Evolutionary conservation across 306 rosid species (phyloP), one percentile per base, ranked within the genome.

Genomic region (Trichosanthes truncata): DNA sequence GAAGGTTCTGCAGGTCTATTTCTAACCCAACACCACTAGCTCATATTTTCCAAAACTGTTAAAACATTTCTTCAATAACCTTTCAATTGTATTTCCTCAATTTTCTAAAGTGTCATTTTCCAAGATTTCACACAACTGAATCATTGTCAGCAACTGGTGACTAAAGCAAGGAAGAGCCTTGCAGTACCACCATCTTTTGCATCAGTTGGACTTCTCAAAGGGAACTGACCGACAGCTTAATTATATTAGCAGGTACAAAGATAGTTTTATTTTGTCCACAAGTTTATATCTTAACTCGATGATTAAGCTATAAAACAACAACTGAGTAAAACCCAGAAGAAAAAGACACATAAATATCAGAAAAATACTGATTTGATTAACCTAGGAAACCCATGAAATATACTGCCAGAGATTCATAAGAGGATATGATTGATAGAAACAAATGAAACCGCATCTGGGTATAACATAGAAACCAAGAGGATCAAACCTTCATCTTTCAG

Each of bases 401-500:
- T 72, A 77, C 62, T 77, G 23, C 26, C 46, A n/a, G 10, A 46
- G 25, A 26, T 45, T 36, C 25, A 41, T 49, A 38, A 8, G 41
- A 1, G 18, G 33, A 26, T 1, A 61, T 23, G 38, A 23, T 61
- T 25, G 74, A 33, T 26, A 18, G 74, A 17, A 38, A 9, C 17
- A 17, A 72, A 65, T 29, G 18, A 20, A 62, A 48, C 46, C 13
- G 7, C 8, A 78, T 78, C 35, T 9, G 26, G 33, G 36, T 48
- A 57, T n/a, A 25, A n/a, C 78, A 41, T 5, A 9, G 38, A 56
- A 29, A 65, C 26, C 25, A 68, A 81, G 15, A 84, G 80, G 49
- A 67, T 79, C 87, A 60, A 45, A 87, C 97, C 97, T 90, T 88
- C 97, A 88, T 91, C 59, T 83, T 83, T 71, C 65, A 81, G 84